Conservation (phyloP, 305 asterid genomes). For the Nicotiana rustica region DNA sequence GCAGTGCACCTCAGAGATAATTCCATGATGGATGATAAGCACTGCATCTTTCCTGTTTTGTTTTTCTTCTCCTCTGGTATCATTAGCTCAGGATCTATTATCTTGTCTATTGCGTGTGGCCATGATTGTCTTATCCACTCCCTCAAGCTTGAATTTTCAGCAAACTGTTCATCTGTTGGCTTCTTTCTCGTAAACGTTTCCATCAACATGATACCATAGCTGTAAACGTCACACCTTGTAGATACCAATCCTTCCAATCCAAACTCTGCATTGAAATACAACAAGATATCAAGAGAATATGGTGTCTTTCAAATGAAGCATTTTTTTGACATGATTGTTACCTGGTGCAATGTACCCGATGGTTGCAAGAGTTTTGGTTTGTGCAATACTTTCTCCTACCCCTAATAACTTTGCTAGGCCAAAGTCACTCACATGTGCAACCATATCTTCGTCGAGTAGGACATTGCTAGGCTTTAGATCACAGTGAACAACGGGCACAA, state of each 20-base stretch:
- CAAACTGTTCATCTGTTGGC: constrained; percentile 26
- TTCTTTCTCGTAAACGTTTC: constrained; percentile 37
- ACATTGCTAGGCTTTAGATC: constrained; percentile 55
- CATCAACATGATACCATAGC: constrained; percentile 41
- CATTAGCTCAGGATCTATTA: constrained; percentile 28
- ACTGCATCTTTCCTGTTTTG: constrained; percentile 15
- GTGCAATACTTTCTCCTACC: constrained; percentile 40
- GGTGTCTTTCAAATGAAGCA: neutral
- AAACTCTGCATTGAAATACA: constrained; percentile 29
- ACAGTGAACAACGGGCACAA: constrained; percentile 48
- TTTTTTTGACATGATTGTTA: neutral
- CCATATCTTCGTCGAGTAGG: constrained; percentile 46
- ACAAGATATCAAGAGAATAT: neutral
- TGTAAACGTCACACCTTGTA: constrained; percentile 35
- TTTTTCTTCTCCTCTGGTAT: neutral
- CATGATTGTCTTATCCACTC: constrained; percentile 31
- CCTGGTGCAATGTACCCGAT: constrained; percentile 59
- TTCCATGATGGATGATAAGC: constrained; percentile 31
- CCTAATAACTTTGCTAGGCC: constrained; percentile 50
- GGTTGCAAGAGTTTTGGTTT: constrained; percentile 51
- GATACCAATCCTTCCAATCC: constrained; percentile 38
- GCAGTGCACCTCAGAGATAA: constrained; percentile 32
- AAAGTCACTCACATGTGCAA: constrained; percentile 54
- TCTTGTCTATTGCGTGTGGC: neutral
- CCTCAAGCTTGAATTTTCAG: constrained; percentile 28